Percentiles rank a stretch among this genome's conserved stretches.
These are phyloP conservation scores for Arthroderma uncinatum DNA, from an alignment of 2,329 filamentous ascomycete genomes.

Conservation along the genomic window DNA sequence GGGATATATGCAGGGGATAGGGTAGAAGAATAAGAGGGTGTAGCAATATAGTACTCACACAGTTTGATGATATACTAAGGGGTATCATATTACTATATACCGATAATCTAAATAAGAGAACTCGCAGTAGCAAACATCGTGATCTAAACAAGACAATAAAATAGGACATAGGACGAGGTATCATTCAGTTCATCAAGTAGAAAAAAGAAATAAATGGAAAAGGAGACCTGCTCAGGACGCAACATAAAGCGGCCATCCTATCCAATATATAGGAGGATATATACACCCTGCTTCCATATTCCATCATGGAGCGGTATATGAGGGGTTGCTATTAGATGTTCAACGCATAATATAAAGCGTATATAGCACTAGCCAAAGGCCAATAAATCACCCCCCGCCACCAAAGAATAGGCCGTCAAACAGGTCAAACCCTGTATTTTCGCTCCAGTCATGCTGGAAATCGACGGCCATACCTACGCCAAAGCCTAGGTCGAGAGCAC, in stretches of 20 bases:
- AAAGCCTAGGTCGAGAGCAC: constrained; percentile 36
- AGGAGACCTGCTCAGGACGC: background rate
- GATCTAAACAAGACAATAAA: background rate
- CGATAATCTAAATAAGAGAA: background rate
- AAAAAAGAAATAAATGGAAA: background rate
- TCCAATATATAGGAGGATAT: background rate
- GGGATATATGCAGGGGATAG: too few species aligned
- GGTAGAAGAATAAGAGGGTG: too few species aligned
- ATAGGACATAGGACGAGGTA: background rate
- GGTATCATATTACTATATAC: background rate
- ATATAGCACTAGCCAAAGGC: background rate
- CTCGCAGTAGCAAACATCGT: background rate
- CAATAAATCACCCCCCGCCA: background rate
- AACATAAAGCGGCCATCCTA: background rate
- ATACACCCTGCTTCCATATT: background rate
- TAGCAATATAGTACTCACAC: too few species aligned
- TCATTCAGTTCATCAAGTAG: background rate
- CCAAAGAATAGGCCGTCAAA: constrained; percentile 49
- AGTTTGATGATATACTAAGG: background rate
- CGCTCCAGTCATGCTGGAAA: constrained; percentile 40
- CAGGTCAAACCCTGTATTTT: constrained; percentile 39
- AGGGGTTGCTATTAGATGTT: background rate
- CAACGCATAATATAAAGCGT: background rate
- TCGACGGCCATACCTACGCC: constrained; percentile 32
- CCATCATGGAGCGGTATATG: background rate